Conservation (phyloP, 208 protist species). For the Tritrichomonas foetus region DNA sequence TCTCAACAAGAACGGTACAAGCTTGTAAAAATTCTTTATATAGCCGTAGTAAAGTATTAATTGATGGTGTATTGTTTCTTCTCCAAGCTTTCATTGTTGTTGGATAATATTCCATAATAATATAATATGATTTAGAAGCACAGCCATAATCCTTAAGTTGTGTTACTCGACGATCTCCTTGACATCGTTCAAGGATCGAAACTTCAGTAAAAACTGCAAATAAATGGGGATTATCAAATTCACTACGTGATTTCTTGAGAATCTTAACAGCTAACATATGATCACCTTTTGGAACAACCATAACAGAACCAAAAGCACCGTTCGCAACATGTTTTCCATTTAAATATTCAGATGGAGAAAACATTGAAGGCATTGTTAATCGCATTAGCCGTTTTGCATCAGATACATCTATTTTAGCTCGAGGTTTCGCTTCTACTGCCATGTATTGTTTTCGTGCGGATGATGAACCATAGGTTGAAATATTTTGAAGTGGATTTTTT, state of each 20-base stretch:
- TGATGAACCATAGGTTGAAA: too few relatives aligned
- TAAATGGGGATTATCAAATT: constrained; percentile 30
- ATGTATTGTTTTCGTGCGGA: too few relatives aligned
- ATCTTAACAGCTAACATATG: not conserved
- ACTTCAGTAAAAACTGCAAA: not conserved
- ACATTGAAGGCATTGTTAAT: constrained; percentile 19
- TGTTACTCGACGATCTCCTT: not conserved
- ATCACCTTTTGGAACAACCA: not conserved
- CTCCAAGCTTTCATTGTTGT: constrained; percentile 18
- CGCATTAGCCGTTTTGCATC: not conserved
- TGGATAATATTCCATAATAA: constrained; percentile 30
- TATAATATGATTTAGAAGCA: not conserved
- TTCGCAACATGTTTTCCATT: not conserved
- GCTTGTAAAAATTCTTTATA: not conserved
- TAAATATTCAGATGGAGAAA: not conserved
- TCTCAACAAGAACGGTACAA: not conserved
- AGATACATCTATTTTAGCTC: too few relatives aligned
- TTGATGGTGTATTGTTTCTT: not conserved
- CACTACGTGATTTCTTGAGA: not conserved
- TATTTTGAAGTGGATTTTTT: too few relatives aligned
- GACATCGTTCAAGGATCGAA: not conserved
- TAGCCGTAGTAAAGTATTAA: not conserved
- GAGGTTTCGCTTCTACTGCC: too few relatives aligned
- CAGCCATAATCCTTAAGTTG: not conserved
- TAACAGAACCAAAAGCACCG: not conserved